These are phyloP conservation scores for Talaromyces piceae DNA, from an alignment of 2,329 filamentous ascomycete species.

Conservation along the genomic window DNA sequence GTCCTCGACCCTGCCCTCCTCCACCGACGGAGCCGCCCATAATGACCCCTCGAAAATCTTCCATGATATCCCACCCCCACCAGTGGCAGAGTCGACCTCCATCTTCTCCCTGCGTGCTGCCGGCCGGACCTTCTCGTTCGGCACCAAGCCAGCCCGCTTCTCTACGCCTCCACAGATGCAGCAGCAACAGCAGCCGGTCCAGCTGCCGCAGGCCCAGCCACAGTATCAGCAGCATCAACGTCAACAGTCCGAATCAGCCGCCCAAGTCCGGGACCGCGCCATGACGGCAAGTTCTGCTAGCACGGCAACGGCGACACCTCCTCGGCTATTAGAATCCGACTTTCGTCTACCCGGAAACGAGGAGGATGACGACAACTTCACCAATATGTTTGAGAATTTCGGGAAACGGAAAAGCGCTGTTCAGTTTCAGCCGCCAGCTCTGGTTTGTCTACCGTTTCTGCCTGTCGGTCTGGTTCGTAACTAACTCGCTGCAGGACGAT, in stretches of 20 bases:
- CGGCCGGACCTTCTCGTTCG: slow-evolving; percentile 49
- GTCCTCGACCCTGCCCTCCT: slow-evolving; percentile 49
- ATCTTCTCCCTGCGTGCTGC: slow-evolving; percentile 38
- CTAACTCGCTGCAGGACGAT: slow-evolving; percentile 9
- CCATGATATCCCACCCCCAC: slow-evolving; percentile 36
- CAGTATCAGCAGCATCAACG: neutral
- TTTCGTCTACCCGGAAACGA: slow-evolving; percentile 34
- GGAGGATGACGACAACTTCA: slow-evolving; percentile 42
- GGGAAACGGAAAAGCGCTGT: slow-evolving; percentile 28
- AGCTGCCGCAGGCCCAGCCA: neutral
- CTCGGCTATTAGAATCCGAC: slow-evolving; percentile 42
- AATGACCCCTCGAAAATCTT: slow-evolving; percentile 30
- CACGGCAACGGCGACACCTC: slow-evolving; percentile 44
- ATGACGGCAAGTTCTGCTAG: slow-evolving; percentile 47
- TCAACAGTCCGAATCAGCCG: slow-evolving; percentile 11
- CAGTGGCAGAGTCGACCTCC: slow-evolving; percentile 30
- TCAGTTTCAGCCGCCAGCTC: slow-evolving; percentile 18
- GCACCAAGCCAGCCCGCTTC: slow-evolving; percentile 25
- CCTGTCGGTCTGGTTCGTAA: neutral
- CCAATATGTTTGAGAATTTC: slow-evolving; percentile 46
- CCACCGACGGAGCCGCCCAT: slow-evolving; percentile 41
- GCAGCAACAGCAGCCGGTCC: too few relatives aligned
- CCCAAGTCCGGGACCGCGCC: slow-evolving; percentile 36
- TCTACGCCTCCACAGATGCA: slow-evolving; percentile 17
- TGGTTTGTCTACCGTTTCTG: neutral